Base-by-base conservation (phyloP, 2,329 filamentous ascomycete genomes). In the Penicillium concentricum region DNA sequence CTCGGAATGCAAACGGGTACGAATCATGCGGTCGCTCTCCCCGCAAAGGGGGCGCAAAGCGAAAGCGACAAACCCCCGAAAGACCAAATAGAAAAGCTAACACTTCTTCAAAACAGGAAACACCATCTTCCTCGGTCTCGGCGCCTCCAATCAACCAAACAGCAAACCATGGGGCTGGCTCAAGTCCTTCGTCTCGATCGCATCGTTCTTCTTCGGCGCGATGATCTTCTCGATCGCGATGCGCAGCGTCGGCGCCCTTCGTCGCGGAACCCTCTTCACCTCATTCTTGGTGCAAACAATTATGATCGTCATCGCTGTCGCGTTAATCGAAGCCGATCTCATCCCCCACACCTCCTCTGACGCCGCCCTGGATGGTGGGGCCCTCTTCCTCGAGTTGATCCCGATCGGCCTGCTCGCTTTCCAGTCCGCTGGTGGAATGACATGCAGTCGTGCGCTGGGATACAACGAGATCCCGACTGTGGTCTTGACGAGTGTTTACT, bases 1-100 rank as follows among this genome's bases (percentile, higher is more conserved):
- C 67, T 79, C 39, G 75, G 74, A 51, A 79, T 79, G 77, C 77
- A 79, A 59, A 79, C 77, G 2, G 77, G 77, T 78, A 72, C 28
- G 67, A 59, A n/a, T 50, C 46, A 49, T 43, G 24, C 18, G 4
- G 28, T 24, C 28, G 28, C 41, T 22, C 38, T 32, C n/a, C 24
- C 15, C 34, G 47, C 34, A 46, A 51, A 30, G 43, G 47, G 39
- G 53, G 41, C 41, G 18, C 35, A 16, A 52, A 18, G 18, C 13
- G n/a, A 22, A 30, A 16, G 26, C 4, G 15, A 18, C 18, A 41
- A 20, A 5, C 2, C 43, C 24, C 12, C 39, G 8, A 47, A 18
- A 30, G 15, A 32, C 20, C n/a, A 32, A 4, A 15, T 39, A 6
- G 35, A 15, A 20, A 24, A 45, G 44, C 26, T 53, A 42, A 60